Evolutionary conservation across 768 basidiomycete genomes (phyloP).

Genomic region (Lentinula edodes): DNA sequence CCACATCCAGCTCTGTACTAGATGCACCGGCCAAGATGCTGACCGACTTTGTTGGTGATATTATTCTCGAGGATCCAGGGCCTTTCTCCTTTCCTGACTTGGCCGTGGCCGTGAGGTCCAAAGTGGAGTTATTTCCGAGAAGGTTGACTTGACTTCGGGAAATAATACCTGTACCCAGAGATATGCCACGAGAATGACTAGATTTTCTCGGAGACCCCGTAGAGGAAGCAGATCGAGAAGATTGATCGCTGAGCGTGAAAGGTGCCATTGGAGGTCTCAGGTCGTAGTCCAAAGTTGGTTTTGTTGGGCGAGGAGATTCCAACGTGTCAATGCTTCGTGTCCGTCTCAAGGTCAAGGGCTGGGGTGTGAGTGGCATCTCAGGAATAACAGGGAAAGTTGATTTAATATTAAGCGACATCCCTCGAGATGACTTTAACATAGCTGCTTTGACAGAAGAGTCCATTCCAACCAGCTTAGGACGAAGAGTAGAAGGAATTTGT

Average conservation of each 20-base stretch:
- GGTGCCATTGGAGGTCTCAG: conserved; percentile 31
- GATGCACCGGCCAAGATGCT: conserved; percentile 62
- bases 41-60: conserved; percentile 63
- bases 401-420: conserved; percentile 40
- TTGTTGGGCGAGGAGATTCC: conserved; percentile 43
- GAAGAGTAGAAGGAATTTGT: conserved; percentile 74
- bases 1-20: conserved; percentile 77
- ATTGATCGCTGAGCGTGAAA: conserved; percentile 29
- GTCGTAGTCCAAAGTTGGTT: conserved; percentile 33
- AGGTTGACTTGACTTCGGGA: conserved; percentile 50
- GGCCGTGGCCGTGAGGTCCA: conserved; percentile 35
- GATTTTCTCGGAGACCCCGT: conserved; percentile 32
- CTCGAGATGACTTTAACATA: conserved; percentile 84
- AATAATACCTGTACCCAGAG: conserved; percentile 47
- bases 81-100: conserved; percentile 49
- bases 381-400: conserved; percentile 17
- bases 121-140: conserved; percentile 33
- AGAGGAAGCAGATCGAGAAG: conserved; percentile 35
- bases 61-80: conserved; percentile 37
- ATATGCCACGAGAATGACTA: conserved; percentile 55
- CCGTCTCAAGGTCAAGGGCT: conserved; percentile 47
- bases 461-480: conserved; percentile 76
- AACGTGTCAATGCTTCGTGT: conserved; percentile 73
- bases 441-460: conserved; percentile 84
- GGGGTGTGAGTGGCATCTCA: conserved; percentile 41